phyloP scores from a whole-genome alignment of 345 rosid species.

The Bruguiera gymnorhiza region DNA sequence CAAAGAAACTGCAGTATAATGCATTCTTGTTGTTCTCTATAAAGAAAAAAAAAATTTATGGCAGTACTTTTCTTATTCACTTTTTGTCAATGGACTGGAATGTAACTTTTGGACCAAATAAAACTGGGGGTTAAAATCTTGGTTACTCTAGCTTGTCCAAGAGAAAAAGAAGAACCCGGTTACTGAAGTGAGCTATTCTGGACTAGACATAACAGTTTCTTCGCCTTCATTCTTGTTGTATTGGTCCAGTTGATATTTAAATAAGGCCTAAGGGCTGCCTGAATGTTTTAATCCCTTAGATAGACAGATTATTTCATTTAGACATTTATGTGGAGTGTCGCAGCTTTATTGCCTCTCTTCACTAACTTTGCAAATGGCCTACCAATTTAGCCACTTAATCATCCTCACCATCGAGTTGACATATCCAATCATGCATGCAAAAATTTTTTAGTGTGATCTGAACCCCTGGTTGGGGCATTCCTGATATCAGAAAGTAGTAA shows the following conservation, averaged over 20 bases:
- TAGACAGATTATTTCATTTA: no score
- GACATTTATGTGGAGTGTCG: neutral
- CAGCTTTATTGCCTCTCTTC: neutral
- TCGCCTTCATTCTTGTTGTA: neutral
- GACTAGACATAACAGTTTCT: neutral
- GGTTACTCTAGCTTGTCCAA: no score
- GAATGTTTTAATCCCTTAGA: no score
- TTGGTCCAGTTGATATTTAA: neutral
- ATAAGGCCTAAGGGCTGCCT: neutral
- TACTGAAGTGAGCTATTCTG: neutral
- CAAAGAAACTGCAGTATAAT: no score
- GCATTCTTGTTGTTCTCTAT: no score
- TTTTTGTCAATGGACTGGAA: no score
- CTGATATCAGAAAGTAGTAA: neutral
- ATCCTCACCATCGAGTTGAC: neutral
- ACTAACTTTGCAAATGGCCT: neutral
- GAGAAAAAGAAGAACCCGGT: no score
- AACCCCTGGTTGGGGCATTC: neutral
- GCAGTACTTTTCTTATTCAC: no score
- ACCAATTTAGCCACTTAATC: neutral
- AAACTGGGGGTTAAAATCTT: no score
- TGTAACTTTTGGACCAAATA: no score
- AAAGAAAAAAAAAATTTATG: no score
- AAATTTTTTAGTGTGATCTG: no score
- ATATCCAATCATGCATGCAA: constrained; percentile 1